Evolutionary conservation across 2,329 filamentous ascomycete species (phyloP), one percentile per base, ranked within the genome.

Genomic region (Nemania sp.): DNA sequence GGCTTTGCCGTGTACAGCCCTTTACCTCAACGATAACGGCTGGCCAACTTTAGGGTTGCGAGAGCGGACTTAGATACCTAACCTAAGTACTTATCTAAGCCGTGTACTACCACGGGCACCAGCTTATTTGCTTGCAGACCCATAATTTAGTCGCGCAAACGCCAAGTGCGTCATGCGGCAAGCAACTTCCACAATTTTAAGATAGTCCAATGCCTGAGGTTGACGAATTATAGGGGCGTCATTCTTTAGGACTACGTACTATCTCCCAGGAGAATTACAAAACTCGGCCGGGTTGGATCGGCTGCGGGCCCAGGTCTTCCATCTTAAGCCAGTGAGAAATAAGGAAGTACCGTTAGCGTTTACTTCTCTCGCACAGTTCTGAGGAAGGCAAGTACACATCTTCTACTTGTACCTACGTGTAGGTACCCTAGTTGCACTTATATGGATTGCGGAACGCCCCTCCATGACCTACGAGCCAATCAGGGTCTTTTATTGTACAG

Each of bases 161-260:
- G 59, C 55, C 51, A 57, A 49, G 47, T 64, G 62, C 59, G 59
- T 64, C 62, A 64, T 64, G 42, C 37, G 48, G 45, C 52, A 42
- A 55, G 51, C 46, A 48, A 35, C 45, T 54, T 51, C 45, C 35
- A 46, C 42, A 48, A 53, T 42, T 40, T 17, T 50, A 12, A 13
- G 35, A 10, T 34, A 18, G 34, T 47, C 12, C 17, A 12, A 39
- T 54, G 39, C 52, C 17, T 12, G 51, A 35, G 32, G 29, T 47
- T 53, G 35, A 39, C 35, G 15, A 39, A 12, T n/a, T 39, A 13
- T 39, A n/a, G 3, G 4, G 25, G 25, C 25, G 7, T 29, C 25
- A 29, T 39, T 11, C 35, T 39, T 4, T 39, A 39, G 35, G 35
- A 13, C 45, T 32, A 32, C 20, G 20, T n/a, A n/a, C n/a, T 47